These are phyloP conservation scores for Aureobasidium melanogenum DNA, from an alignment of 2,329 filamentous ascomycete species.

Conservation along the genomic window DNA sequence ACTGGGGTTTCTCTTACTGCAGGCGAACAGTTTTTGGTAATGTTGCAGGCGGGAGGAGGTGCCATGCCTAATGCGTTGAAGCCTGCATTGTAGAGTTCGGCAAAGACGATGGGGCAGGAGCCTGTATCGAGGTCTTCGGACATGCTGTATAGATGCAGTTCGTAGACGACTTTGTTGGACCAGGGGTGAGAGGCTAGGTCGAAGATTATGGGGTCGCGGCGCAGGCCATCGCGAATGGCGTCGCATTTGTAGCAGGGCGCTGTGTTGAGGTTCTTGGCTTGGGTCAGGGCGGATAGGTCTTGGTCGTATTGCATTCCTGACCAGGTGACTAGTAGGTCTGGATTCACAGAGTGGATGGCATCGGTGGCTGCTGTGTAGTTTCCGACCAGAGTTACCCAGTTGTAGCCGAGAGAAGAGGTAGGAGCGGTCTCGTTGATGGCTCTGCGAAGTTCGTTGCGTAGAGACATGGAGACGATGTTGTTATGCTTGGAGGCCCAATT, in stretches of 20 bases:
- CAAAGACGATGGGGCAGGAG: conserved; percentile 40
- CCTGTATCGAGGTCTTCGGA: conserved; percentile 30
- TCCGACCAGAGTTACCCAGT: conserved; percentile 49
- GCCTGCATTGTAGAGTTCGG: conserved; percentile 41
- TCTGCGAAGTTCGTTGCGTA: conserved; percentile 47
- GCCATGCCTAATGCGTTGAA: conserved; percentile 38
- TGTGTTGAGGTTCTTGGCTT: conserved; percentile 28
- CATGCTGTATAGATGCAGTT: conserved; percentile 37
- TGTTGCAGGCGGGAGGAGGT: conserved; percentile 27
- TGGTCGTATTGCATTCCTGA: conserved; percentile 49
- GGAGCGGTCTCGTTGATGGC: conserved; percentile 20
- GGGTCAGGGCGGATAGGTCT: conserved; percentile 16
- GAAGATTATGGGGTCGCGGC: conserved; percentile 38
- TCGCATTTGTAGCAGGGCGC: conserved; percentile 33
- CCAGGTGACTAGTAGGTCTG: conserved; percentile 46
- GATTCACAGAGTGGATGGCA: conserved; percentile 44
- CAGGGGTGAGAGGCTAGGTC: conserved; percentile 38
- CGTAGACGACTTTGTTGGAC: conserved; percentile 41
- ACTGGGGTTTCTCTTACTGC: conserved; percentile 29
- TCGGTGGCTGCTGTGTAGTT: conserved; percentile 41
- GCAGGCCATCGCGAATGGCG: conserved; percentile 33
- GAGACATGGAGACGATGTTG: conserved; percentile 39
- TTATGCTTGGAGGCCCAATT: conserved; percentile 37
- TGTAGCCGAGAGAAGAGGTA: conserved; percentile 26
- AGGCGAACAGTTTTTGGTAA: conserved; percentile 26